phyloP scores from a whole-genome alignment of 257 asterid genomes.

The Parsonsia alboflavescens region DNA sequence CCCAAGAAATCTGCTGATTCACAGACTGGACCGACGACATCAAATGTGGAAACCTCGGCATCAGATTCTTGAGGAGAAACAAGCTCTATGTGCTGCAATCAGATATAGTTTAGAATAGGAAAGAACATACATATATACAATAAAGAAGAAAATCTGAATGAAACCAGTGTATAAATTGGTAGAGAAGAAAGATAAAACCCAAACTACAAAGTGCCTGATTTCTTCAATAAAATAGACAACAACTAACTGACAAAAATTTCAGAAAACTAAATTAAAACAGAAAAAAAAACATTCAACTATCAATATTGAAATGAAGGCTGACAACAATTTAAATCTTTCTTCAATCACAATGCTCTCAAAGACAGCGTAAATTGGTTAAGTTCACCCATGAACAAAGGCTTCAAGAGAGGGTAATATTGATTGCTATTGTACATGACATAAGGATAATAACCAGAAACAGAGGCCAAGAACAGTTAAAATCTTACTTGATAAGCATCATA shows the following conservation, averaged over 20 bases:
- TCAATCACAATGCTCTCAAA: not conserved
- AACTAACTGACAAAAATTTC: not conserved
- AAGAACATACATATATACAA: not conserved
- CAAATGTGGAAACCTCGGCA: slow-evolving; percentile 60
- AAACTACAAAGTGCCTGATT: not conserved
- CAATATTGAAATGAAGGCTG: not conserved
- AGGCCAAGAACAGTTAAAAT: not conserved
- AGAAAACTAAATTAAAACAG: not conserved
- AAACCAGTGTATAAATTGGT: not conserved
- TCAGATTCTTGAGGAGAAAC: slow-evolving; percentile 65
- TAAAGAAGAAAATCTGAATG: not conserved
- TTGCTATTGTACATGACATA: not conserved
- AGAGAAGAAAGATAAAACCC: not conserved
- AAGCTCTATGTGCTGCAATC: slow-evolving; percentile 86
- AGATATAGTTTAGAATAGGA: slow-evolving; percentile 12
- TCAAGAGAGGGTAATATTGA: not conserved
- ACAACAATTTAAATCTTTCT: not conserved
- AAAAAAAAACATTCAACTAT: not conserved
- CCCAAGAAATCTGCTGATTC: slow-evolving; percentile 99
- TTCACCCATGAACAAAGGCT: not conserved
- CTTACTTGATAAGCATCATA: slow-evolving; percentile 87
- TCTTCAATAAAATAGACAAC: too few species aligned
- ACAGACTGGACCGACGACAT: slow-evolving; percentile 92
- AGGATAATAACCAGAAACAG: not conserved
- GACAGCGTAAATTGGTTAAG: not conserved